Conservation (phyloP, 305 asterid genomes). For the Fraxinus nigra region DNA sequence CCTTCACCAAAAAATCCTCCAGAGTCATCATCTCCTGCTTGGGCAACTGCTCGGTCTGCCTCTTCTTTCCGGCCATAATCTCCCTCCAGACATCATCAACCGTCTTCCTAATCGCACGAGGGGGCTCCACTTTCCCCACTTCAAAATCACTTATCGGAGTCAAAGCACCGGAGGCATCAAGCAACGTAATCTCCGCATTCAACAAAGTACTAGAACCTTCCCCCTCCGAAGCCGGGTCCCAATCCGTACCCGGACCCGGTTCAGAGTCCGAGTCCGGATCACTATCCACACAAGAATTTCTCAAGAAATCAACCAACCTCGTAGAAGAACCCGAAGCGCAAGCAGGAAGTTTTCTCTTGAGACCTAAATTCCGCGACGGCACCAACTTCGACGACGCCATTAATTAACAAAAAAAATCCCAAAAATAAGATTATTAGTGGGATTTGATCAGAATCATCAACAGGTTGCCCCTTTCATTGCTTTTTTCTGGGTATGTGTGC, state of each 20-base stretch:
- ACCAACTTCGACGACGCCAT: slow-evolving; percentile 5
- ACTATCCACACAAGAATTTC: slow-evolving; percentile 34
- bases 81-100: slow-evolving; percentile 97
- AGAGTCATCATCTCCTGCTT: slow-evolving; percentile 85
- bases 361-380: neutral
- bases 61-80: slow-evolving; percentile 75
- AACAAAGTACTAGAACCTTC: slow-evolving; percentile 37
- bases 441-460: neutral
- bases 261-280: slow-evolving; percentile 13
- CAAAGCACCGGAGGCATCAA: slow-evolving; percentile 62
- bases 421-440: neutral
- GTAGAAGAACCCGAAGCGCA: slow-evolving; percentile 12
- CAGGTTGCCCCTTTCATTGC: neutral
- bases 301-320: slow-evolving; percentile 38
- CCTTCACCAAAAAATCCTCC: slow-evolving; percentile 82
- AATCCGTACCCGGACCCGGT: slow-evolving; percentile 14
- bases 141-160: slow-evolving; percentile 45
- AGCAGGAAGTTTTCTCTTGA: neutral
- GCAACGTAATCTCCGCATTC: slow-evolving; percentile 49
- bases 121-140: slow-evolving; percentile 23
- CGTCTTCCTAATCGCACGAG: slow-evolving; percentile 49
- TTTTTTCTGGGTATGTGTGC: neutral
- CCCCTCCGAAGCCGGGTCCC: slow-evolving; percentile 23
- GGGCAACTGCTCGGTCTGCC: slow-evolving; percentile 37
- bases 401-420: neutral